Evolutionary conservation across 169 alveolate species (phyloP), one percentile per base, ranked within the genome.

Genomic region (Plasmodium coatneyi): DNA sequence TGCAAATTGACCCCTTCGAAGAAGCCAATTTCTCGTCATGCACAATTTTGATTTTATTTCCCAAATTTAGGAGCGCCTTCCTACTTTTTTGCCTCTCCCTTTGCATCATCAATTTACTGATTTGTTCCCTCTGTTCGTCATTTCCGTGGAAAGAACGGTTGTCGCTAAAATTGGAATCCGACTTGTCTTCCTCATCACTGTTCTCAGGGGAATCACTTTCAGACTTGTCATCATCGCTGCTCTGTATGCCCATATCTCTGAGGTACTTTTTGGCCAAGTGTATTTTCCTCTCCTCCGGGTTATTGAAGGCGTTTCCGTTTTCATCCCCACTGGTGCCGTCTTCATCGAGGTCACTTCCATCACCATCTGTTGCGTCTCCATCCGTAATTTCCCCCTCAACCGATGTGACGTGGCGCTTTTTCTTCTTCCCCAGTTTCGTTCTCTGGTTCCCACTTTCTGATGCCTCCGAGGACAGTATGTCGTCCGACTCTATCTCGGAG

Each of bases 281-380:
- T 56, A 86, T 86, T 86, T 86, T 86, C 80, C 93, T 74, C 66
- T 86, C 93, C 54, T 86, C 93, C 66, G 93, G 93, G 46, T 86
- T 86, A 54, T 86, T 86, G 43, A 74, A 86, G 3, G 32, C 43
- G 66, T 86, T 54, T 30, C 80, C 84, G 25, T 84, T 46, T 71
- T 84, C 79, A 1, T 84, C 83, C 3, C 79, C 84, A 54, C 72
- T 54, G 30, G 82, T 36, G 6, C 72, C 32, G 10, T 82, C 43
- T 9, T 82, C 72, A 60, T 41, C 71, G 30, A 12, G n/a, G n/a
- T 36, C 83, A 49, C 43, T 72, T 74, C 56, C 93, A 41, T 74
- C 54, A 2, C 66, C 79, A 36, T 52, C 46, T 66, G 76, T 25
- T 34, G 76, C 76, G 36, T 66, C 76, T 19, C 3, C 76, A 22